Evolutionary conservation across 495 filamentous ascomycete genomes (phyloP), one percentile per base, ranked within the genome.

Genomic region (Talaromyces wortmannii): DNA sequence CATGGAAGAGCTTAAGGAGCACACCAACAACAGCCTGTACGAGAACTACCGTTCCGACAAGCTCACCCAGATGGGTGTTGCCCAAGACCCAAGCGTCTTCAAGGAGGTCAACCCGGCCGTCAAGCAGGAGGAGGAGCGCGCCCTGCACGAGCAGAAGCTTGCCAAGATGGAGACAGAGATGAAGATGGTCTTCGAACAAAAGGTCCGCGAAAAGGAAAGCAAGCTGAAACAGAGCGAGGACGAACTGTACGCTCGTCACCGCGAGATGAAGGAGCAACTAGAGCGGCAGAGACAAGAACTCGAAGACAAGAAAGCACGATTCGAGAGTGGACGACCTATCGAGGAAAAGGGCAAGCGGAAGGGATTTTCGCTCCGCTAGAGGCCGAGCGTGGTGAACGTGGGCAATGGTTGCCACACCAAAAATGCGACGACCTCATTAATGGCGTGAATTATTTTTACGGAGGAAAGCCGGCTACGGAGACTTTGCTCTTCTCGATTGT

Each of bases 171-270:
- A 98, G 72, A 82, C 89, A 65, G 94, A 98, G 72, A 98, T 98
- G 94, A 97, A 97, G 90, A 97, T 97, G 94, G 94, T 98, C 65
- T 98, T 98, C 91, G 94, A 98, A 71, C 95, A 97, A 72, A 98
- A 98, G 88, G 94, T 98, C 17, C 83, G 89, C 56, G 94, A 98
- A 75, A 98, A 98, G 82, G 94, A 98, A 75, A 96, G 90, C 83
- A 98, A 98, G 76, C 80, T 98, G 71, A 94, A 91, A 73, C 92
- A 97, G 78, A 95, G 90, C 82, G 94, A 98, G 75, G 94, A 97
- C 74, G 94, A 98, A 79, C 76, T 98, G 58, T 97, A 97, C 64
- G 91, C 95, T 54, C 86, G 94, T 63, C 94, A 98, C 76, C 83
- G 91, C 65, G 94, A 98, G 80, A 98, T 98, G 94, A 98, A 97